Base-by-base conservation (phyloP, 2,329 filamentous ascomycete genomes). In the Colletotrichum sp. region DNA sequence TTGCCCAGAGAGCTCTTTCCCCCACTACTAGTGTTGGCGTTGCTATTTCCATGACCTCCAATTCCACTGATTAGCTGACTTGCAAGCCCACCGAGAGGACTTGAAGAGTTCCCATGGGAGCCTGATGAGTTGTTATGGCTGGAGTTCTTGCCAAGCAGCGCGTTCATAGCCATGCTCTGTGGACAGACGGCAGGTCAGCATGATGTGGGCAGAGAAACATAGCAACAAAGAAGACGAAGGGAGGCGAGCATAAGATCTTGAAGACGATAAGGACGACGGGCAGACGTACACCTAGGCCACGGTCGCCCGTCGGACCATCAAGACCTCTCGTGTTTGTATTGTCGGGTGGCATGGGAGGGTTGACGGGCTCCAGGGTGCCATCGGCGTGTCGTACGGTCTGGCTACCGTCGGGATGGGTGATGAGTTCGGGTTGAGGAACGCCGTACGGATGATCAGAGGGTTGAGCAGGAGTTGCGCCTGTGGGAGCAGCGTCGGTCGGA, bases 381-480 rank as follows among this genome's bases (percentile, higher is more conserved):
- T 93, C 91, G 16, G 90, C 85, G 80, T 92, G 88, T 78, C 89
- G 89, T 69, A 92, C 87, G 55, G 90, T 92, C 85, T 93, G 91
- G 73, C 87, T 89, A 64, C 91, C 91, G 83, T 93, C 91, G 12
- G 90, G 88, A 80, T 93, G 91, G 57, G 90, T 92, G 82, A 92
- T 92, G 78, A 92, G 85, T 82, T 91, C 86, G 59, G 84, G 85
- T 68, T 89, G 86, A 72, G 91, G 90, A 15, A 87, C 85, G 74
- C 91, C 91, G 83, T 93, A 94, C 7, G 92, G 93, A 79, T 94
- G 92, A 25, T 93, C 91, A 69, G 83, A 86, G 73, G 88, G 88
- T 22, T 76, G 74, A 77, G 86, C 89, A 61, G 90, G 92, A 48
- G 90, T 92, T 81, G 87, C 91, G 77, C 92, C 91, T 27, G 90